These are phyloP conservation scores for Corrigiola litoralis DNA, from an alignment of 179 eudicot species.

Conservation along the genomic window DNA sequence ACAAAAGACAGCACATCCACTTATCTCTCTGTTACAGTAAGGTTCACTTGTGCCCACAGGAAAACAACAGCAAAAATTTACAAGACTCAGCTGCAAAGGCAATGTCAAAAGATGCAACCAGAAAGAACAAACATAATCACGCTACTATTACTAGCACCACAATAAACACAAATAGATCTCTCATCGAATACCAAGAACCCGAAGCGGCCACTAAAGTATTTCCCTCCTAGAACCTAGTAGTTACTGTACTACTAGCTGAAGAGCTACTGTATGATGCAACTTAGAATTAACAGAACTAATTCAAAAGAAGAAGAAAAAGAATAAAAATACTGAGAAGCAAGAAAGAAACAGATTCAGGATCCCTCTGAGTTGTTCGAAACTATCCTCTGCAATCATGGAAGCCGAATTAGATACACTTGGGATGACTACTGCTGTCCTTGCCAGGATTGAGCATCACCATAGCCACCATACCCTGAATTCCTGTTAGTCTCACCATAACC, in stretches of 20 bases:
- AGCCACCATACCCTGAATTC: slow-evolving; percentile 69
- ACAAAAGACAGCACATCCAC: not conserved
- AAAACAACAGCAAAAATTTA: not conserved
- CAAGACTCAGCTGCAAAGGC: not conserved
- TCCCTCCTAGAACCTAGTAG: slow-evolving; percentile 1
- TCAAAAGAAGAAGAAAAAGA: slow-evolving; percentile 4
- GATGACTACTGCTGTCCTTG: slow-evolving; percentile 53
- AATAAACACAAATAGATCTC: not conserved
- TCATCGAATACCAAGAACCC: slow-evolving; percentile 14
- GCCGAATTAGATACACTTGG: slow-evolving; percentile 12
- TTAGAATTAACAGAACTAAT: slow-evolving; percentile 10
- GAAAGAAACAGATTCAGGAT: slow-evolving; percentile 19
- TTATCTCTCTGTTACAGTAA: slow-evolving; percentile 3
- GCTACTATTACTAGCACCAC: not conserved
- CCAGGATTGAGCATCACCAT: slow-evolving; percentile 63
- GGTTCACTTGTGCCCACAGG: not conserved
- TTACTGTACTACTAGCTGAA: slow-evolving; percentile 17
- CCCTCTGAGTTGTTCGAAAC: not conserved
- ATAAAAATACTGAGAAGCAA: slow-evolving; percentile 13
- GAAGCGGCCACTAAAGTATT: slow-evolving; percentile 5
- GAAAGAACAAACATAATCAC: slow-evolving; percentile 6
- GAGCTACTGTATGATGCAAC: slow-evolving; percentile 18
- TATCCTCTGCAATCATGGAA: slow-evolving; percentile 15
- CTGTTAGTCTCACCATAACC: slow-evolving; percentile 66
- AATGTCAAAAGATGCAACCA: not conserved